Evolutionary conservation across 345 rosid genomes (phyloP), one percentile per base, ranked within the genome.

Genomic region (Acer saccharum): DNA sequence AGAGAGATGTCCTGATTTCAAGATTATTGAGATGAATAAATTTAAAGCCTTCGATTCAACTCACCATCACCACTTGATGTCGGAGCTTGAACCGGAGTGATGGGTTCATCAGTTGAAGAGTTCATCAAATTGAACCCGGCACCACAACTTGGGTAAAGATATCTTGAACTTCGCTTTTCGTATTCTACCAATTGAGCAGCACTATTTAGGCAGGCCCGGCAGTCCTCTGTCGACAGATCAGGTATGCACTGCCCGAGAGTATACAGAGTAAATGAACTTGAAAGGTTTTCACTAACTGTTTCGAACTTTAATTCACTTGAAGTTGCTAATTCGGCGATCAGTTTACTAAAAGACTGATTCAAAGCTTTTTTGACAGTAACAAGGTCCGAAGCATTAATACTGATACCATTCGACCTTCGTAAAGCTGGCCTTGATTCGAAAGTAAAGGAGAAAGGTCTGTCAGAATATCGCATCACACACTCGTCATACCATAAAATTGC

Each of bases 381-480:
- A 11, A 66, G 60, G 2, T 43, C 57, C 0, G 77, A 18, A 1
- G 25, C 3, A 29, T 68, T 72, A 17, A 58, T 1, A 5, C 7
- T 58, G 1, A 27, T 1, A 2, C 0, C 0, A 29, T 72, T 69
- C 9, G 4, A 10, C 68, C 73, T 0, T 5, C 16, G n/a, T 0
- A 32, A 0, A 3, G 0, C 0, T 3, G 77, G 82, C 0, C 0
- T 0, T 0, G 23, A 12, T 0, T 64, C 80, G 58, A 69, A 2
- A 3, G 0, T 14, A 6, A 78, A 55, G 54, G 68, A 58, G 71
- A 84, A 62, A 27, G 69, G 39, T 16, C 32, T 7, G 63, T 80
- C 65, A 0, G 89, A 80, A 65, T 84, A 86, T 1, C 76, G 83
- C 13, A 89, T 60, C 17, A 77, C 20, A 68, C 92, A 89, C 65